Base-by-base conservation (phyloP, 2,329 filamentous ascomycete genomes). In the Erysiphe pulchra region DNA sequence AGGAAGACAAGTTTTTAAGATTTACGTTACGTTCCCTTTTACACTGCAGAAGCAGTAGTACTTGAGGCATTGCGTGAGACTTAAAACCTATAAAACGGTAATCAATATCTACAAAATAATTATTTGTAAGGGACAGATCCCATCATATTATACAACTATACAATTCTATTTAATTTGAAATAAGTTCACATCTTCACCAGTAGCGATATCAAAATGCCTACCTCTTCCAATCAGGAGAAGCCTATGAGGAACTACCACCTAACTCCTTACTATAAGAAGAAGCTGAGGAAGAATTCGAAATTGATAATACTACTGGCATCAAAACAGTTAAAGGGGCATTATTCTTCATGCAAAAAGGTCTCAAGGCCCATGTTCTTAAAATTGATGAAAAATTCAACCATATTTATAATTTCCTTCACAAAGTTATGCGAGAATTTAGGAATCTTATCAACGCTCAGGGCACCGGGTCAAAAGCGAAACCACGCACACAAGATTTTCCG, bases 41-140 rank as follows among this genome's bases (percentile, higher is more conserved):
- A 44, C 32, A 44, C 31, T 44, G 30, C 42, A 11, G 31, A 36
- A 36, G 30, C 20, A 34, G 42, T 36, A 44, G 42, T 44, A 44
- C 34, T 44, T 20, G 42, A 44, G 42, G 42, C 31, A 30, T 17
- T 44, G 36, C 42, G 42, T 44, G 42, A 44, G 42, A 44, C 42
- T 44, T 36, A 44, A 24, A 24, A 28, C 28, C 39, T n/a, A n/a
- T 42, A 42, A 16, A 42, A 42, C 20, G 20, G 6, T 24, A 24
- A 24, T 24, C 20, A 24, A 38, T 44, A 44, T 44, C 42, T 36
- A 44, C 42, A 44, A 44, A 41, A 41, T 41, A 24, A 41, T 41
- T 41, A 41, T 28, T 41, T 24, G 24, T 41, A 41, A 24, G 39
- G 39, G 41, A 43, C 30, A 43, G 32, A 43, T 33, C 24, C 24